Percentiles rank a stretch among this genome's conserved stretches.
These are phyloP conservation scores for Penicillium fimorum DNA, from an alignment of 495 filamentous ascomycete species.

Conservation along the genomic window DNA sequence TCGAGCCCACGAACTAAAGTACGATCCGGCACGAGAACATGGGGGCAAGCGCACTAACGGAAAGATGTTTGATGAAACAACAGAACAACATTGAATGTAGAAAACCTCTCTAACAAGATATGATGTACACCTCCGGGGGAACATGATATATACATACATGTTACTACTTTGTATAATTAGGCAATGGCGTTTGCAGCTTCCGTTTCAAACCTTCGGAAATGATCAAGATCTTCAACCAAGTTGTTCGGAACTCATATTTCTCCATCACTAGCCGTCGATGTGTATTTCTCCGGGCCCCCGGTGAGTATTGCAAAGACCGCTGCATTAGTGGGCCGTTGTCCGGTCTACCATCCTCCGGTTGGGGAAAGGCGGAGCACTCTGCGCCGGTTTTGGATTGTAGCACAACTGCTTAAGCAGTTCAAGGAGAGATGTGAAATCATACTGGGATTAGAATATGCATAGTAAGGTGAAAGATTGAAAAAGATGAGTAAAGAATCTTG, in stretches of 20 bases:
- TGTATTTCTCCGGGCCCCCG: constrained; percentile 28
- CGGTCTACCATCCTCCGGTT: constrained; percentile 32
- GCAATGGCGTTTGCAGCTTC: constrained; percentile 4
- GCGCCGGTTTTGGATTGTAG: constrained; percentile 26
- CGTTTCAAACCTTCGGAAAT: not conserved
- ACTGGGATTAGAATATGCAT: not conserved
- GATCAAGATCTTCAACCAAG: constrained; percentile 12
- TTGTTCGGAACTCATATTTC: constrained; percentile 10
- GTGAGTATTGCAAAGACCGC: constrained; percentile 27
- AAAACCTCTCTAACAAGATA: not conserved
- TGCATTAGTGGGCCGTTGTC: constrained; percentile 31
- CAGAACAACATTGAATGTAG: not conserved
- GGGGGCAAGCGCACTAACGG: not conserved
- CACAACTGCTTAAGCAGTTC: not conserved
- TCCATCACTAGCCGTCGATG: constrained; percentile 6
- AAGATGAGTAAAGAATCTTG: not conserved
- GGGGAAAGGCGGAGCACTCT: constrained; percentile 41
- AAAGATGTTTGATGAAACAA: not conserved
- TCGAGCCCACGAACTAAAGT: not conserved
- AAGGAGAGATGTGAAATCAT: not conserved
- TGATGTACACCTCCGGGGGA: not conserved
- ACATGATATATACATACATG: not conserved
- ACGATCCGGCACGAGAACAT: not conserved
- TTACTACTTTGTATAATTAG: not conserved
- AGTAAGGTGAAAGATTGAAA: not conserved